These are phyloP conservation scores for Alternaria longipes DNA, from an alignment of 2,329 filamentous ascomycete species.

Conservation along the genomic window DNA sequence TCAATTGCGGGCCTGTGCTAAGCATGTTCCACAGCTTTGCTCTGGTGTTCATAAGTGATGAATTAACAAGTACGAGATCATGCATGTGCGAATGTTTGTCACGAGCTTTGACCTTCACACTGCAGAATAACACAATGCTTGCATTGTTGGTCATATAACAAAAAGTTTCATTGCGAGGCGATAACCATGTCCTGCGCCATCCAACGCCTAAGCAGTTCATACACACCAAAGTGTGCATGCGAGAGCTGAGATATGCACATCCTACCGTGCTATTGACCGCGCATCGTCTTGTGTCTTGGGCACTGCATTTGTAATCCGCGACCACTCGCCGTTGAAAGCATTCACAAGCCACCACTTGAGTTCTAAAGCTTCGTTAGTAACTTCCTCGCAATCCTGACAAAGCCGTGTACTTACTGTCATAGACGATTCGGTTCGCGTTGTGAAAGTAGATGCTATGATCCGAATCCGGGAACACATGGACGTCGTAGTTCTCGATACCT, in stretches of 20 bases:
- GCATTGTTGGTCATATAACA: neutral
- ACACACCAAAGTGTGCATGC: neutral
- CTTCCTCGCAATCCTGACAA: neutral
- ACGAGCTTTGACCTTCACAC: neutral
- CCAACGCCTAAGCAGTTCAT: neutral
- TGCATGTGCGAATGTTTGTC: neutral
- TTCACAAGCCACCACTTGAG: constrained; percentile 92
- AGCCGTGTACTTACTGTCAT: constrained; percentile 75
- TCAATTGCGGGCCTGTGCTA: neutral
- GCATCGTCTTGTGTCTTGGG: constrained; percentile 53
- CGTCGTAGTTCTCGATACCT: constrained; percentile 90
- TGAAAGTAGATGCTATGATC: constrained; percentile 97
- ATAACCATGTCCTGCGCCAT: neutral
- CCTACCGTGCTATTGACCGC: constrained; percentile 24
- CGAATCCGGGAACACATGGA: constrained; percentile 95
- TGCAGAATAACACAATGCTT: neutral
- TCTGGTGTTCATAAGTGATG: neutral
- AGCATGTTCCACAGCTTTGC: neutral
- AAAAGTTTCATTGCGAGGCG: neutral
- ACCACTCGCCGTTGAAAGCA: constrained; percentile 97
- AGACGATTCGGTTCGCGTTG: constrained; percentile 89
- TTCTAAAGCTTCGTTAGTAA: constrained; percentile 59
- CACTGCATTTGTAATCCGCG: constrained; percentile 64
- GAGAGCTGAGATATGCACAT: neutral
- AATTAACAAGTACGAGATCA: constrained; percentile 5